Conservation (phyloP, 23 red algal species). For the Gracilariopsis chorda region DNA sequence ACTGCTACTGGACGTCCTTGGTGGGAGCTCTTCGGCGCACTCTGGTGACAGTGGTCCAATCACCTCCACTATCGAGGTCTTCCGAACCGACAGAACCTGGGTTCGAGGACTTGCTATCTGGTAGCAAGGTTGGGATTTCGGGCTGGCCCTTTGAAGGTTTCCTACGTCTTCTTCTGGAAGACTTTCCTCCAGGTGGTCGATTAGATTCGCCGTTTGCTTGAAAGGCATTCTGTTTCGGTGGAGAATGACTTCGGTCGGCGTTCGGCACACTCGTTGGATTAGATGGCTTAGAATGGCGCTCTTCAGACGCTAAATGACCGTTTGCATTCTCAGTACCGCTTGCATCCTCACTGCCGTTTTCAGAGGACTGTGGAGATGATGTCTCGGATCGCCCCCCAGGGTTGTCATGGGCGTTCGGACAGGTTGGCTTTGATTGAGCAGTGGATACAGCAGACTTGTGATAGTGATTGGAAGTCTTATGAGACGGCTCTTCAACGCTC, state of each 20-base stretch:
- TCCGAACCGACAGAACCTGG: not conserved
- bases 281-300: not conserved
- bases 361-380: no score
- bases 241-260: not conserved
- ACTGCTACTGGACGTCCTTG: not conserved
- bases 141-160: not conserved
- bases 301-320: no score
- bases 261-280: no score
- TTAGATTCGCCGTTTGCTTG: not conserved
- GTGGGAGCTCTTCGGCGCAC: not conserved
- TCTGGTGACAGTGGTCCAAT: constrained; percentile 34
- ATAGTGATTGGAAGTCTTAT: not conserved
- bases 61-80: not conserved
- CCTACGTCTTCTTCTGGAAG: not conserved
- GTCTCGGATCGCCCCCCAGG: not conserved
- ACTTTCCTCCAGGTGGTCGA: not conserved
- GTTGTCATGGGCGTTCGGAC: not conserved
- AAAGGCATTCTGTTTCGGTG: not conserved
- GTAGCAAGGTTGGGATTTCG: not conserved
- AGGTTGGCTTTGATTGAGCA: not conserved
- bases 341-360: not conserved
- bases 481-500: not conserved
- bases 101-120: not conserved
- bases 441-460: not conserved
- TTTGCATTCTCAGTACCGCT: not conserved